Evolutionary conservation across 139 green algal genomes (phyloP).

Genomic region (Micractinium sp.): DNA sequence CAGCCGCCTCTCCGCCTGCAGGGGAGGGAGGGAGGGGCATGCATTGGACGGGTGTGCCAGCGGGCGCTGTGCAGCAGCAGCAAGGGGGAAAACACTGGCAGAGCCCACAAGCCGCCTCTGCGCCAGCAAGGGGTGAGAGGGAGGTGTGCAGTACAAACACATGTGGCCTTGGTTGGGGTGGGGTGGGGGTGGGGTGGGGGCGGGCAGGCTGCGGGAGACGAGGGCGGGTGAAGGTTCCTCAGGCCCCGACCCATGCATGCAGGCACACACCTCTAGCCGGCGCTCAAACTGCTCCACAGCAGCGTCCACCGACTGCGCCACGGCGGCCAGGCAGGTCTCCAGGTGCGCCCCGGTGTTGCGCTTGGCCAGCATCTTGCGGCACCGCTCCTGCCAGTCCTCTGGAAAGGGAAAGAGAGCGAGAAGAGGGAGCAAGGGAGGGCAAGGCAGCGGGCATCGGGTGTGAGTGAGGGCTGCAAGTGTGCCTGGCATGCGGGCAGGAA

Average conservation of each 20-base stretch:
- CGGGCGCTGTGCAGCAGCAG: neutral
- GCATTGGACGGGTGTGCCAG: no score
- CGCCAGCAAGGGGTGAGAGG: neutral
- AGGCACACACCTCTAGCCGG: slow-evolving; percentile 47
- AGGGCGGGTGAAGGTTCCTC: neutral
- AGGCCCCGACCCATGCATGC: neutral
- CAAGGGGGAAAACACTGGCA: slow-evolving; percentile 4
- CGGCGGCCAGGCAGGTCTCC: slow-evolving; percentile 25
- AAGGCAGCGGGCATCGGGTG: neutral
- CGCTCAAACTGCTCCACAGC: slow-evolving; percentile 60
- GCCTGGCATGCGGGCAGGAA: no score
- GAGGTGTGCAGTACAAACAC: no score
- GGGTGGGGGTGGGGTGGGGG: neutral
- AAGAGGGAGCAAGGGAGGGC: neutral
- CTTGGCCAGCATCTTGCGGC: slow-evolving; percentile 37
- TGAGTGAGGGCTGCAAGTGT: neutral
- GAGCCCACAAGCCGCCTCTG: slow-evolving; percentile 45
- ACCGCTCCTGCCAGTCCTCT: slow-evolving; percentile 43
- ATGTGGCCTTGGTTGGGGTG: no score
- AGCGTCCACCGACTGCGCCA: slow-evolving; percentile 34
- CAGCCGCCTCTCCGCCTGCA: slow-evolving; percentile 32
- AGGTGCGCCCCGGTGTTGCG: slow-evolving; percentile 43
- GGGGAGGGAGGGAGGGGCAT: neutral
- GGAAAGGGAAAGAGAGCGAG: no score
- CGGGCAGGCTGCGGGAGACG: neutral